Conservation (phyloP, 208 protist genomes). For the Crithidia expoeki region DNA sequence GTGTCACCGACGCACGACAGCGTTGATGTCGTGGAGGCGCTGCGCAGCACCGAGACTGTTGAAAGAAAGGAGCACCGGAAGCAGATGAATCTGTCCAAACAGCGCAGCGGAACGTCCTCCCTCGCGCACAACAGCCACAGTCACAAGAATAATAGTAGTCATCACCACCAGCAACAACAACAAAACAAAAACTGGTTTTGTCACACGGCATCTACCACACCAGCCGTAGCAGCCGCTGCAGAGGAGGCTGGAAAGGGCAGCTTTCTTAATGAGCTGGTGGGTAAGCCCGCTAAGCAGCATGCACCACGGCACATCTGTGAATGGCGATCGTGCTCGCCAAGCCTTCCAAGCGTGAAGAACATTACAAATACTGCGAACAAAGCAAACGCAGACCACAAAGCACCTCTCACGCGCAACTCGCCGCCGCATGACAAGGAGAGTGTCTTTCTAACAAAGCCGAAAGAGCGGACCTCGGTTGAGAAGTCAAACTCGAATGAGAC, state of each 20-base stretch:
- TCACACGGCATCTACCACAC: neutral
- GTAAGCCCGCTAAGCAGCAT: neutral
- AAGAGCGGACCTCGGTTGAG: neutral
- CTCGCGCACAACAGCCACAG: too few relatives aligned
- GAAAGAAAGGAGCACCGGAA: neutral
- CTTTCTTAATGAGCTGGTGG: neutral
- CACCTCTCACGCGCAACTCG: neutral
- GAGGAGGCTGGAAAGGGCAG: neutral
- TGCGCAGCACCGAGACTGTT: slow-evolving; percentile 8
- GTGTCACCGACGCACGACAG: neutral
- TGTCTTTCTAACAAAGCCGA: neutral
- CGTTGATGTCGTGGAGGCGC: neutral
- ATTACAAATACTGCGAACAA: too few relatives aligned
- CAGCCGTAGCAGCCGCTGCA: neutral
- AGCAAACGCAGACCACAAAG: too few relatives aligned
- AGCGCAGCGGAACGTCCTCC: neutral
- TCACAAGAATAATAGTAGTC: neutral
- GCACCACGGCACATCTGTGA: neutral
- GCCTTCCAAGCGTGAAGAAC: too few relatives aligned
- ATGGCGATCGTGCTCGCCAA: neutral
- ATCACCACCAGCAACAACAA: neutral
- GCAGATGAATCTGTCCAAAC: neutral
- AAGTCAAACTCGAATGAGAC: neutral
- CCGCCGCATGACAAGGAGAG: neutral
- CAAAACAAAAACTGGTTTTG: neutral